phyloP scores from a whole-genome alignment of 2,329 filamentous ascomycete genomes.

The Leptoxyphium fumago region DNA sequence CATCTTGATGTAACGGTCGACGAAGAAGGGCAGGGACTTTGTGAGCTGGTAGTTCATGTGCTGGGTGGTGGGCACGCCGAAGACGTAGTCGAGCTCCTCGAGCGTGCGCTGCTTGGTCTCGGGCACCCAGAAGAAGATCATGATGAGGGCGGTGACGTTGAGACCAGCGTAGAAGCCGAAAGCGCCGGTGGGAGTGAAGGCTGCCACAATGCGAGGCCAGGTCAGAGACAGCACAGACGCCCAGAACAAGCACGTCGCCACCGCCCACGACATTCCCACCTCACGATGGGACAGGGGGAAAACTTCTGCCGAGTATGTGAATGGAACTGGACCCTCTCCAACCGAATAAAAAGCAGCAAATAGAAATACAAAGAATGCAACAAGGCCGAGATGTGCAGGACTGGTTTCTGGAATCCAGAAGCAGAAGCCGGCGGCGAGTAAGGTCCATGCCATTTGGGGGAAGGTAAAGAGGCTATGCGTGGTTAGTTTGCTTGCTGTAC shows the following conservation, averaged over 20 bases:
- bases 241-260: conserved; percentile 48
- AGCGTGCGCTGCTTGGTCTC: conserved; percentile 34
- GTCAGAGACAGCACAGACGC: conserved; percentile 47
- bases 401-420: conserved; percentile 32
- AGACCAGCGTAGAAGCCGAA: conserved; percentile 46
- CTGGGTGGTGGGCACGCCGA: conserved; percentile 33
- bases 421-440: conserved; percentile 35
- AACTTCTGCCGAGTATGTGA: conserved; percentile 54
- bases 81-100: conserved; percentile 37
- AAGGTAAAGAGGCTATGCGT: conserved; percentile 30
- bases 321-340: conserved; percentile 43
- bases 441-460: conserved; percentile 35
- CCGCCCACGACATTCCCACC: conserved; percentile 55
- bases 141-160: conserved; percentile 44
- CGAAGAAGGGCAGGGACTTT: conserved; percentile 31
- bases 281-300: conserved; percentile 58
- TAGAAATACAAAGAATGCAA: conserved; percentile 43
- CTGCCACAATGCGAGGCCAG: conserved; percentile 42
- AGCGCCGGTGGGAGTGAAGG: conserved; percentile 33
- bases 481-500: conserved; percentile 3
- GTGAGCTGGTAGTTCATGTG: conserved; percentile 19
- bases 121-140: conserved; percentile 48
- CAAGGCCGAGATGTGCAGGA: conserved; percentile 31
- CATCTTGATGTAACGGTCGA: conserved; percentile 19
- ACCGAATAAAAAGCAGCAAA: conserved; percentile 30